A percentile compares a stretch with the other conserved stretches of the same genome.
Conservation (phyloP, 1,139 yeast species). For the Suhomyces anneliseae region DNA sequence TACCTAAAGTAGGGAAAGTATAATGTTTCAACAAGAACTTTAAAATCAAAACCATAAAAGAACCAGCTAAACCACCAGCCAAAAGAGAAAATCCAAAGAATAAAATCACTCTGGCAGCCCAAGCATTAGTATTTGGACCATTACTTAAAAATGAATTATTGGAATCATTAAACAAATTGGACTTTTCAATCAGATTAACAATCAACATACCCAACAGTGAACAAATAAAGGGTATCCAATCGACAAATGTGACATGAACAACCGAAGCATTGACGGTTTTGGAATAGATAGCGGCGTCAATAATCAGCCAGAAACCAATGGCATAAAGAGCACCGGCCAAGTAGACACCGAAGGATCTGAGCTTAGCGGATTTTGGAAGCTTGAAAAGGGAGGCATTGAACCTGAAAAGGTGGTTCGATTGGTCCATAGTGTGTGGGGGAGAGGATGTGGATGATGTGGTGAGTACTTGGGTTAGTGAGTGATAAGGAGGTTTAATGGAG, state of each 20-base stretch:
- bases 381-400: conserved; percentile 50
- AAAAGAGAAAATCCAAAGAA: conserved; percentile 89
- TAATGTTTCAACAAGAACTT: conserved; percentile 80
- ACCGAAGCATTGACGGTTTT: conserved; percentile 81
- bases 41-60: conserved; percentile 81
- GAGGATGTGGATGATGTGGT: neutral
- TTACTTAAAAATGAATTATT: conserved; percentile 54
- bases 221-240: conserved; percentile 93
- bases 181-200: conserved; percentile 88
- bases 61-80: conserved; percentile 94
- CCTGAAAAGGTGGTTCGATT: conserved; percentile 44
- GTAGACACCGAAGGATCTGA: conserved; percentile 75
- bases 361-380: conserved; percentile 66
- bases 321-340: conserved; percentile 77
- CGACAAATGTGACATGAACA: conserved; percentile 86
- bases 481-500: neutral
- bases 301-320: conserved; percentile 83
- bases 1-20: conserved; percentile 83
- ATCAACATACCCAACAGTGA: conserved; percentile 89
- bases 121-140: conserved; percentile 56
- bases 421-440: conserved; percentile 29
- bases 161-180: conserved; percentile 61
- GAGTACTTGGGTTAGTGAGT: neutral
- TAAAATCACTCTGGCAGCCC: conserved; percentile 91
- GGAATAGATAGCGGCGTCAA: conserved; percentile 87